Conservation (phyloP, 495 filamentous ascomycete genomes). For the Trichoderma reesei region DNA sequence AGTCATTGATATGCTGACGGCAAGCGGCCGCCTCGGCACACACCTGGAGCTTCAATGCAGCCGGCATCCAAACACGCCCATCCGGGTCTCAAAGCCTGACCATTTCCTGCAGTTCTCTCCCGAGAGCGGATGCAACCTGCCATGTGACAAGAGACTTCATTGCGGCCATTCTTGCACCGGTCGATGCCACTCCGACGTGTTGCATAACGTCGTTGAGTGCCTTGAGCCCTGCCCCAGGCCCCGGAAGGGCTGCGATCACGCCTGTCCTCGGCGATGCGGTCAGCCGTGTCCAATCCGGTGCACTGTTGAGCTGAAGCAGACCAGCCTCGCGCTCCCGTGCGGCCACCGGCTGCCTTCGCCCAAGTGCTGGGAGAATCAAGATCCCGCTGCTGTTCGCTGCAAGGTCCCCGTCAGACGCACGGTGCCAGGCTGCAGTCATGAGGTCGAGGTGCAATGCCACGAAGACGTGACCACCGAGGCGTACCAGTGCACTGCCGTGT, state of each 20-base stretch:
- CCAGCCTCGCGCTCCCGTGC: constrained; percentile 41
- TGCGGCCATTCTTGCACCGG: constrained; percentile 66
- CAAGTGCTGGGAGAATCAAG: constrained; percentile 36
- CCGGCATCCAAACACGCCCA: constrained; percentile 50
- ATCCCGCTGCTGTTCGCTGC: constrained; percentile 22
- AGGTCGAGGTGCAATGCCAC: constrained; percentile 39
- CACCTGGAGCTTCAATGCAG: constrained; percentile 53
- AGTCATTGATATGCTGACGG: constrained; percentile 46
- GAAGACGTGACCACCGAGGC: constrained; percentile 24
- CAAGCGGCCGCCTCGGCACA: constrained; percentile 41
- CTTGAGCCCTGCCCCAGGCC: constrained; percentile 49
- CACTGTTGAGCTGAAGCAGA: constrained; percentile 1
- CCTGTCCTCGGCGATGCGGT: constrained; percentile 53
- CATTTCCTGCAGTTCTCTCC: constrained; percentile 54
- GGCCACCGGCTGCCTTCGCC: constrained; percentile 43
- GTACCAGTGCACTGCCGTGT: constrained; percentile 40
- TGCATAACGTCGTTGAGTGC: constrained; percentile 57
- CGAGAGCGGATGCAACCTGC: constrained; percentile 59
- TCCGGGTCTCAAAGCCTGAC: constrained; percentile 48
- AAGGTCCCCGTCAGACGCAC: constrained; percentile 26
- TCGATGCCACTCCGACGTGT: constrained; percentile 57
- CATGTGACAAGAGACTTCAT: constrained; percentile 48
- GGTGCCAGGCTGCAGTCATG: constrained; percentile 48
- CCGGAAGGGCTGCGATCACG: constrained; percentile 48
- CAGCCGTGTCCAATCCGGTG: constrained; percentile 26